Evolutionary conservation across 1,284 basidiomycete species (phyloP).

Genomic region (Entoloma clypeatum): DNA sequence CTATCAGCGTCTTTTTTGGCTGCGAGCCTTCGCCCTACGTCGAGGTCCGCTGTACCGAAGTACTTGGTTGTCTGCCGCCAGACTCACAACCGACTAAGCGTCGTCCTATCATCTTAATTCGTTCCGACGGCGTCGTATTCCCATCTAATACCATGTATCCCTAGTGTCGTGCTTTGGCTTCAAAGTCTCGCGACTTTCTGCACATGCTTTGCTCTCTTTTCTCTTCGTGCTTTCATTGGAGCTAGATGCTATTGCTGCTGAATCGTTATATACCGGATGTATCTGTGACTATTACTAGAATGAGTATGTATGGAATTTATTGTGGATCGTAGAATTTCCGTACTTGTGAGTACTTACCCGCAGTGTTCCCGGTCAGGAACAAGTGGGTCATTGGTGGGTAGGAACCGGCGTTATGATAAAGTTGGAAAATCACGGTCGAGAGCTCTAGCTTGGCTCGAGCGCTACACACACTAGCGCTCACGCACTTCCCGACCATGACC

Average conservation of each 20-base stretch:
- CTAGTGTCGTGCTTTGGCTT: conserved; percentile 28
- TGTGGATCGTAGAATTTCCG: too few relatives aligned
- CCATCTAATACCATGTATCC: conserved; percentile 87
- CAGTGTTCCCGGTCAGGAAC: too few relatives aligned
- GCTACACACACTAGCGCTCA: conserved; percentile 7
- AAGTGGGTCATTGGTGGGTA: too few relatives aligned
- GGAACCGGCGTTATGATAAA: too few relatives aligned
- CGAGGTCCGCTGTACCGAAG: conserved; percentile 87
- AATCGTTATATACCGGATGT: conserved; percentile 16
- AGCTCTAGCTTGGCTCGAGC: too few relatives aligned
- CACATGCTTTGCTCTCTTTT: conserved; percentile 10
- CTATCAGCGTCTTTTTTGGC: conserved; percentile 83
- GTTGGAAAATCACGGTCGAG: too few relatives aligned
- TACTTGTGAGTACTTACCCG: too few relatives aligned
- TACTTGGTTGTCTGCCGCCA: conserved; percentile 75
- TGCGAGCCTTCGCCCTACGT: conserved; percentile 83
- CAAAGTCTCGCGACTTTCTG: conserved; percentile 3
- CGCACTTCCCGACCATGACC: conserved; percentile 3
- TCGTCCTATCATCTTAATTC: conserved; percentile 80
- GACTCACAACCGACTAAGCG: conserved; percentile 60
- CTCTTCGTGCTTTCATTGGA: conserved; percentile 3
- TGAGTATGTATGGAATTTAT: too few relatives aligned
- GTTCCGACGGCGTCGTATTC: conserved; percentile 88
- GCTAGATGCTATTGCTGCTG: conserved; percentile 10
- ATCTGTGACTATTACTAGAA: too few relatives aligned